Percentiles rank a stretch among this genome's conserved stretches.
Conservation (phyloP, 169 alveolate genomes). For the Theileria orientalis region DNA sequence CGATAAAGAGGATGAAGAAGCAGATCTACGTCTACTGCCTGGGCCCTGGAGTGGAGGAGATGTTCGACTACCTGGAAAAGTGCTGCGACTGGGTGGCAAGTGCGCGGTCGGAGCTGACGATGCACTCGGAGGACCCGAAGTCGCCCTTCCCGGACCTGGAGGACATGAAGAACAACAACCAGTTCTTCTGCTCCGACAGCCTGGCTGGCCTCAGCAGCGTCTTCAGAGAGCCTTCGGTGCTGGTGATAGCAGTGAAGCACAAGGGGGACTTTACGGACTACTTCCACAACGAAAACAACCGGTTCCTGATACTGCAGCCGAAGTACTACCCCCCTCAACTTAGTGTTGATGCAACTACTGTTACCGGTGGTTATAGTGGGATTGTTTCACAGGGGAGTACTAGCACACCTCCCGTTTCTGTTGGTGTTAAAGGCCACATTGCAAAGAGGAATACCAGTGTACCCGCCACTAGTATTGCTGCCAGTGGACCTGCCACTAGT, state of each 20-base stretch:
- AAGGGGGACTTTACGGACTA: neutral
- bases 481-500: no score
- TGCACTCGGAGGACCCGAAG: conserved; percentile 50
- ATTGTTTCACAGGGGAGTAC: no score
- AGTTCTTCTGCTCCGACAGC: conserved; percentile 24
- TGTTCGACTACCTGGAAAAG: conserved; percentile 42
- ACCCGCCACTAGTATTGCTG: no score
- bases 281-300: neutral
- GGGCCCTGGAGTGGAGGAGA: conserved; percentile 46
- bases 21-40: conserved; percentile 28
- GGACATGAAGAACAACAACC: conserved; percentile 28
- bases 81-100: conserved; percentile 58
- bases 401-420: no score
- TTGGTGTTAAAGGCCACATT: no score
- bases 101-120: conserved; percentile 26
- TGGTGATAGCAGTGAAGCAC: neutral
- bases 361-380: no score
- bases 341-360: no score
- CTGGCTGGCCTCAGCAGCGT: conserved; percentile 34
- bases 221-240: conserved; percentile 36
- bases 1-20: neutral
- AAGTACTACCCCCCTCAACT: no score
- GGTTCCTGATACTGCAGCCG: neutral
- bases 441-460: no score
- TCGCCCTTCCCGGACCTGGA: conserved; percentile 25